Evolutionary conservation across 176 grass and related monocot genomes (phyloP).

Genomic region (Elymus sibiricus): DNA sequence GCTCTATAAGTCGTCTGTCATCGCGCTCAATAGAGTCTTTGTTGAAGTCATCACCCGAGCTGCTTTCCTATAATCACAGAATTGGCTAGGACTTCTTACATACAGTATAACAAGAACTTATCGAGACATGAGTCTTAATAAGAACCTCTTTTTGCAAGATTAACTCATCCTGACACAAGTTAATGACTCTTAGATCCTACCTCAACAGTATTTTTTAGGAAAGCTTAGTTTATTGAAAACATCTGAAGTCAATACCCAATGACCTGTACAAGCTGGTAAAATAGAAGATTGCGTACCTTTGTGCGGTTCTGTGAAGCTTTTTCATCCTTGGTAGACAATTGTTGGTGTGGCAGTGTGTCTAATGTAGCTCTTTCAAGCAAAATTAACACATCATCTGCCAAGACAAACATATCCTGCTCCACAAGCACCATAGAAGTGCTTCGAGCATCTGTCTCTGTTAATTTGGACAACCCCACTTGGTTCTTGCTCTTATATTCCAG

Average conservation of each 20-base stretch:
- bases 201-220: not conserved
- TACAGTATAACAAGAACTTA: not conserved
- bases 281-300: constrained; percentile 45
- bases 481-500: constrained; percentile 73
- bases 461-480: constrained; percentile 47
- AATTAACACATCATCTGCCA: constrained; percentile 78
- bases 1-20: constrained; percentile 80
- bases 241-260: constrained; percentile 6
- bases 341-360: constrained; percentile 66
- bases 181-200: not conserved
- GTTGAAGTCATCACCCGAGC: constrained; percentile 75
- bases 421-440: constrained; percentile 68
- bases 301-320: constrained; percentile 70
- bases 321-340: constrained; percentile 79
- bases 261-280: not conserved
- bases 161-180: not conserved
- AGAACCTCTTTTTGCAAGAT: constrained; percentile 1
- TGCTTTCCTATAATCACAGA: constrained; percentile 53
- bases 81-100: constrained; percentile 23
- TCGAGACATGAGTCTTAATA: not conserved
- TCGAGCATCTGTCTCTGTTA: constrained; percentile 54
- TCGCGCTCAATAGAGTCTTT: constrained; percentile 90
- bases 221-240: not conserved
- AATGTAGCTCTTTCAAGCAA: constrained; percentile 80
- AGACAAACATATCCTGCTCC: constrained; percentile 83